Percentiles rank a stretch among this genome's conserved stretches.
Conservation (phyloP, 352 stramenopile genomes). For the Elongisporangium prolatum region DNA sequence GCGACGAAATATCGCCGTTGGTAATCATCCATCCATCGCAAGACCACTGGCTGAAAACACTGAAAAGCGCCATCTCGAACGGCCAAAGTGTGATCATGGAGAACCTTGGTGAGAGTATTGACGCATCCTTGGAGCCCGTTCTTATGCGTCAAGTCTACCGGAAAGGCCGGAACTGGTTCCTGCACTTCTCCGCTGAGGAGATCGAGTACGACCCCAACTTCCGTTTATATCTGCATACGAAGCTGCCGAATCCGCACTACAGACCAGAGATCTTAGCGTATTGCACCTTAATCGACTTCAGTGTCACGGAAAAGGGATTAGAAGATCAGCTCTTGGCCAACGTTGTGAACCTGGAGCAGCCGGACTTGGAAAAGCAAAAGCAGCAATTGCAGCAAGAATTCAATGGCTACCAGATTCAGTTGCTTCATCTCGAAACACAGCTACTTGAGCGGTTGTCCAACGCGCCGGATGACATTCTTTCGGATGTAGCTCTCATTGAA, state of each 20-base stretch:
- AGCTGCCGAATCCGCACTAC: constrained; percentile 91
- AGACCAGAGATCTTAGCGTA: constrained; percentile 89
- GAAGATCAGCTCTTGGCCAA: constrained; percentile 88
- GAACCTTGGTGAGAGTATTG: constrained; percentile 85
- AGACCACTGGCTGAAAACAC: constrained; percentile 70
- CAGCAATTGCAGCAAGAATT: constrained; percentile 87
- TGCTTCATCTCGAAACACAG: constrained; percentile 87
- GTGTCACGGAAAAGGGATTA: constrained; percentile 87
- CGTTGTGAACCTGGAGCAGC: constrained; percentile 89
- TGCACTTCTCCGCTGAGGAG: constrained; percentile 87
- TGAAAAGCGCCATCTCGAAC: constrained; percentile 67
- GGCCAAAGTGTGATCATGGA: constrained; percentile 89
- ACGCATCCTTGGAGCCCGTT: constrained; percentile 84
- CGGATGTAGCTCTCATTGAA: constrained; percentile 90
- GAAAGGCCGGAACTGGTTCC: constrained; percentile 86
- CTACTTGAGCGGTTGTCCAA: constrained; percentile 89
- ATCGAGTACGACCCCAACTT: constrained; percentile 88
- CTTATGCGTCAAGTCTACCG: constrained; percentile 86
- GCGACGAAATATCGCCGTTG: constrained; percentile 19
- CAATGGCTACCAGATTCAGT: constrained; percentile 91
- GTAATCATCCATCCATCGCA: constrained; percentile 72
- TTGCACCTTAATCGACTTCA: constrained; percentile 94
- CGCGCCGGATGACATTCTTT: constrained; percentile 89
- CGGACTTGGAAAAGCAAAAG: constrained; percentile 85
- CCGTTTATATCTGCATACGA: constrained; percentile 88